Evolutionary conservation across 179 eudicot genomes (phyloP), one percentile per base, ranked within the genome.

Genomic region (Silene vulgaris): DNA sequence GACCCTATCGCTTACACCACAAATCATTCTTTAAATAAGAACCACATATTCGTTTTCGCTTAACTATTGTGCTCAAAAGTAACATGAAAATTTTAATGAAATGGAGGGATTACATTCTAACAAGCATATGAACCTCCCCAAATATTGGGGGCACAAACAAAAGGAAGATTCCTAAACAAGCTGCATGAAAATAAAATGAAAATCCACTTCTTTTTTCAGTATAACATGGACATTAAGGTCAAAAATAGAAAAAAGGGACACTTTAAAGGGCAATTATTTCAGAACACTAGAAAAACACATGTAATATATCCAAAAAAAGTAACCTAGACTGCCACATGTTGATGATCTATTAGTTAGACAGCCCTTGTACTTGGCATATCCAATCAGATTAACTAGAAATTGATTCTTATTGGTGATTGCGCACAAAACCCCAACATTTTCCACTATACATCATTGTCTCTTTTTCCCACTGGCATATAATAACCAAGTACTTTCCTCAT

Each of bases 241-340:
- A 52, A 52, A 52, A 52, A 52, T 52, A 52, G 59, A 52, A 52
- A 52, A 52, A 52, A 52, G 17, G 59, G 59, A 16, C 17, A 52
- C n/a, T 14, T 52, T 52, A 16, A 40, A 14, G 59, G 59, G 17
- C 59, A 52, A 12, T 16, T 52, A 52, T 52, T 52, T 52, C 59
- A 52, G 16, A 17, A 52, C 59, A 52, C 16, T 14, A 14, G n/a
- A 52, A 52, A 52, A 52, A 52, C 16, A 52, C 17, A 30, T 60
- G 32, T 43, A 50, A 3, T 7, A 16, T 7, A 20, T 29, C 74
- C 65, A 3, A 68, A 29, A 76, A 73, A 62, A 60, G 80, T 77
- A 80, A 80, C 77, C 40, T 68, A 73, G 72, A 74, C 0, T 16
- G 83, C 83, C 84, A 81, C 75, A 74, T 75, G 84, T 81, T 74